phyloP scores from a whole-genome alignment of 2,329 filamentous ascomycete species.

The Exophiala alcalophila region DNA sequence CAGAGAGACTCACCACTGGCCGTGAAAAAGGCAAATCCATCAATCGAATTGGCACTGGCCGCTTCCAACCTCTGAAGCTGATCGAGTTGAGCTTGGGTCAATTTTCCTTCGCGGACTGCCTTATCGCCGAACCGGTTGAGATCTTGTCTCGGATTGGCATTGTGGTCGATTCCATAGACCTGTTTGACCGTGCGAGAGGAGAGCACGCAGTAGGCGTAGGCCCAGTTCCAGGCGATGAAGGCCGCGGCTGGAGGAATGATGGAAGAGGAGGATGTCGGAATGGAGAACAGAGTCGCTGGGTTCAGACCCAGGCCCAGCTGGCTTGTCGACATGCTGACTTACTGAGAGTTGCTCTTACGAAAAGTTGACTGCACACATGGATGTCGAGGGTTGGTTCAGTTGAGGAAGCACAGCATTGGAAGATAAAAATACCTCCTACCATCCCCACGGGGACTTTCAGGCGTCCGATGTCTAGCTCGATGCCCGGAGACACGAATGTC shows the following conservation, averaged over 20 bases:
- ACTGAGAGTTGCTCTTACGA: too few relatives aligned
- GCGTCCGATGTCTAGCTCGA: too few relatives aligned
- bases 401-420: too few relatives aligned
- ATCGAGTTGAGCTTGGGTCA: slow-evolving; percentile 43
- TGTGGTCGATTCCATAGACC: slow-evolving; percentile 47
- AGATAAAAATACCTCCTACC: too few relatives aligned
- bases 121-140: slow-evolving; percentile 45
- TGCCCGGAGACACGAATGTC: too few relatives aligned
- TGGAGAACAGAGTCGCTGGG: too few relatives aligned
- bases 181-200: slow-evolving; percentile 46
- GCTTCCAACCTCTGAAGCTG: slow-evolving; percentile 45
- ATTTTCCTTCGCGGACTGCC: slow-evolving; percentile 44
- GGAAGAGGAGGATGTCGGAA: slow-evolving; percentile 3
- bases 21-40: slow-evolving; percentile 36
- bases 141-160: slow-evolving; percentile 48
- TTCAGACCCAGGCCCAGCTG: slow-evolving; percentile 6
- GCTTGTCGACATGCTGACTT: slow-evolving; percentile 4
- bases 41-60: slow-evolving; percentile 49
- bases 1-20: slow-evolving; percentile 22
- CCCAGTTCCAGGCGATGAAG: slow-evolving; percentile 23
- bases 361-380: too few relatives aligned
- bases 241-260: slow-evolving; percentile 12
- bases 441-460: too few relatives aligned
- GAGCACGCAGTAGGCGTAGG: slow-evolving; percentile 46
- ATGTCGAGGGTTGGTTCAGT: too few relatives aligned